These are phyloP conservation scores for Phaeotremella skinneri DNA, from an alignment of 768 basidiomycete genomes.

Conservation along the genomic window DNA sequence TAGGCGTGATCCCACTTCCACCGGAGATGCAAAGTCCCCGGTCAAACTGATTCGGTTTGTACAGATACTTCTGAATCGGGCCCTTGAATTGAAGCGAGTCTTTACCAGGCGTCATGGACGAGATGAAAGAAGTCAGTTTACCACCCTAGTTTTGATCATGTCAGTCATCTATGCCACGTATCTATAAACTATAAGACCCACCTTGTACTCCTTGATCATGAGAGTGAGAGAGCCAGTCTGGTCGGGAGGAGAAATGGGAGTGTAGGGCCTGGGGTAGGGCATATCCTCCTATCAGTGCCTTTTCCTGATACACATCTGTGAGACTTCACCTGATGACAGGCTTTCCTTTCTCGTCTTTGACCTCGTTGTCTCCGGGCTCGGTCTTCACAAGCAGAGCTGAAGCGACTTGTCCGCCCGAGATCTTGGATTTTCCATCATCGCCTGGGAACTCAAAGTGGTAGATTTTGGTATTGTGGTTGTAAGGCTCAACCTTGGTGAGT, in stretches of 20 bases:
- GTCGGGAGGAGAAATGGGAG: conserved; percentile 78
- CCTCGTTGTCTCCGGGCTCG: conserved; percentile 45
- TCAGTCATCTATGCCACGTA: conserved; percentile 5
- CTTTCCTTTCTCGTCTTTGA: conserved; percentile 64
- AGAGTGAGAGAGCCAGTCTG: conserved; percentile 71
- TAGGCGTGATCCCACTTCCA: conserved; percentile 74
- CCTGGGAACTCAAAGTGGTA: conserved; percentile 79
- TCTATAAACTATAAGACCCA: conserved; percentile 23
- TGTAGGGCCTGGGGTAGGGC: conserved; percentile 65
- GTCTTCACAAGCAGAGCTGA: conserved; percentile 65
- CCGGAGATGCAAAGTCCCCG: conserved; percentile 87
- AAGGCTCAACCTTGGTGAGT: conserved; percentile 70
- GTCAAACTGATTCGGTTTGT: conserved; percentile 63
- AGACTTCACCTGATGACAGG: conserved; percentile 64
- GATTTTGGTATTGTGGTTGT: conserved; percentile 90
- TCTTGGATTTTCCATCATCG: conserved; percentile 34
- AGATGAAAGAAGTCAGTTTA: conserved; percentile 78
- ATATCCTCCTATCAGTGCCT: neutral
- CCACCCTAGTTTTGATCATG: conserved; percentile 63
- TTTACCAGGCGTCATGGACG: conserved; percentile 68
- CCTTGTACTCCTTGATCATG: conserved; percentile 70
- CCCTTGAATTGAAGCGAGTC: conserved; percentile 84
- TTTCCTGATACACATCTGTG: conserved; percentile 1
- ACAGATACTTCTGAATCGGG: conserved; percentile 81
- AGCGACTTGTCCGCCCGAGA: conserved; percentile 44